Percentiles rank a stretch among this genome's conserved stretches.
Conservation (phyloP, 495 filamentous ascomycete species). For the Apiosordaria backusii region DNA sequence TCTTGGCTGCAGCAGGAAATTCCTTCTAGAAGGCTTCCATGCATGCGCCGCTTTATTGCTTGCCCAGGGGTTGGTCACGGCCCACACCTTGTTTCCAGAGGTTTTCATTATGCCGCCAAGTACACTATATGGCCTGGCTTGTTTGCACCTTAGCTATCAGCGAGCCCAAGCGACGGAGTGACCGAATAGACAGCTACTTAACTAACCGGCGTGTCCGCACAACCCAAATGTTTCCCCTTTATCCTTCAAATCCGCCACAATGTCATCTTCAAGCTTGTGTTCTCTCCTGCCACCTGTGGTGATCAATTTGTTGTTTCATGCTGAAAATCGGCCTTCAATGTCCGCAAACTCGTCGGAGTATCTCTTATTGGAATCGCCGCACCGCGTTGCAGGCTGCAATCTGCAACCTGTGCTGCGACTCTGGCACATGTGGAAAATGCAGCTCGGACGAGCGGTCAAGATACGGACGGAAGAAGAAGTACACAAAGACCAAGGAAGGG, state of each 20-base stretch:
- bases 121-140: neutral
- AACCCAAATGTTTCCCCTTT: neutral
- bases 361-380: no score
- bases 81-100: neutral
- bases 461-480: neutral
- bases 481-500: neutral
- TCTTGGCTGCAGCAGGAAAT: slow-evolving; percentile 5
- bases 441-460: no score
- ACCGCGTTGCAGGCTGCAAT: no score
- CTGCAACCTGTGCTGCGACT: no score
- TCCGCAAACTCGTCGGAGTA: neutral
- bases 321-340: neutral
- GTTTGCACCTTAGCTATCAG: slow-evolving; percentile 5
- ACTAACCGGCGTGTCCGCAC: neutral
- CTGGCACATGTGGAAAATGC: no score
- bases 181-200: slow-evolving; percentile 2
- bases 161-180: slow-evolving; percentile 3
- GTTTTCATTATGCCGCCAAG: slow-evolving; percentile 8
- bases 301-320: neutral
- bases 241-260: neutral
- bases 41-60: slow-evolving; percentile 18
- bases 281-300: neutral
- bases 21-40: slow-evolving; percentile 22
- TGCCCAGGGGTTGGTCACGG: neutral
- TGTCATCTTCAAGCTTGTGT: neutral